Base-by-base conservation (phyloP, 805 yeast species). In the Saturnispora galanensis region DNA sequence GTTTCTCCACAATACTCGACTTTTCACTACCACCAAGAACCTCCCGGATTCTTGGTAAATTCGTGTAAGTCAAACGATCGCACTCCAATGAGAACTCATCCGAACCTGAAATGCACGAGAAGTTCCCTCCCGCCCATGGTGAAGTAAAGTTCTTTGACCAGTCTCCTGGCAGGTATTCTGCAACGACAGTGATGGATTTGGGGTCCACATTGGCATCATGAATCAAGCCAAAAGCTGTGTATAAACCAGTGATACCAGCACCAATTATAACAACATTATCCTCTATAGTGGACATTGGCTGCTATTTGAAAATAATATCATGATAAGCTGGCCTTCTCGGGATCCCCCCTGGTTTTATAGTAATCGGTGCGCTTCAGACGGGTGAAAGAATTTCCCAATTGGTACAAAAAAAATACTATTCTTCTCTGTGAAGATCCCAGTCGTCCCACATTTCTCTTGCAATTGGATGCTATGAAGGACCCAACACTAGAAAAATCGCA, bases 121-220 rank as follows among this genome's bases (percentile, higher is more conserved):
- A 76, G 56, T 77, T 76, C 5, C 77, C 81, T 28, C 82, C 81
- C 1, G 94, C 94, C 74, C 81, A 81, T 1, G 95, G 94, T 0
- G 89, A 81, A 1, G 94, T 79, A 59, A 79, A 85, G 42, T 75
- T 69, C 45, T 75, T 74, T 2, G 87, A 77, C 51, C 75, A 80
- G 54, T 85, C 95, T 2, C 94, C 95, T 3, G 95, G 93, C 26
- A 80, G 59, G 53, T 70, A 74, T 54, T 81, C 75, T 8, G 85
- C 89, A 18, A 79, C 53, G 4, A 84, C 69, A 3, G 74, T 67
- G 47, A 85, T 71, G 4, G 71, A 62, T 1, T 56, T 44, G 1
- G 73, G 68, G 1, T 55, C 47, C 3, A 69, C 60, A 1, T 67
- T 66, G 10, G 62, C 62, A 12, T 66, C 59, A 21, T 69, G 66